Evolutionary conservation across 2,329 filamentous ascomycete species (phyloP), one percentile per base, ranked within the genome.

Genomic region (Purpureocillium lavendulum): DNA sequence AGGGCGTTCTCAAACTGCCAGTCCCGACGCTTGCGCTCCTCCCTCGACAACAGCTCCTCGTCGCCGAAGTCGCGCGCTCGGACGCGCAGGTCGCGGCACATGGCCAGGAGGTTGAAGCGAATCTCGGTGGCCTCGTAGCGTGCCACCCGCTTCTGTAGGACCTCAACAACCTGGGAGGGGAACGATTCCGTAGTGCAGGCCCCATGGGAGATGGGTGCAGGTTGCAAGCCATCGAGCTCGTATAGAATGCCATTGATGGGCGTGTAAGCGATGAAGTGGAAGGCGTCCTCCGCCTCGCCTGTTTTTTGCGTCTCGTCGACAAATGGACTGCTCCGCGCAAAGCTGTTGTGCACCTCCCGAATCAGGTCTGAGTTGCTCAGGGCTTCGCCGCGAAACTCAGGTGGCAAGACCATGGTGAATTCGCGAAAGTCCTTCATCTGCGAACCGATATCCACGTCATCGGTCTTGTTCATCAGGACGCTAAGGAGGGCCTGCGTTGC

Each of bases 1-100:
- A 98, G 69, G 10, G 88, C 84, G 63, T 98, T 98, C 73, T 98
- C 92, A 73, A 92, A 96, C 57, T 80, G 75, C 92, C 92, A 98
- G 47, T 82, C 84, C 42, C 73, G 73, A 38, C 92, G 74, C 76
- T 94, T 95, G 56, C 76, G 72, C 66, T 90, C 78, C 71, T 97
- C 89, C 39, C 82, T 71, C 48, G 78, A 79, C 49, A 97, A 63
- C 61, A 80, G 69, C 56, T 95, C 89, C 33, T 66, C 58, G 63
- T 98, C 92, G 34, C 89, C 89, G 47, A 92, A 77, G 60, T 94
- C 86, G 41, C 74, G 71, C 26, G 90, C 90, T 36, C 78, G 71
- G 34, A 84, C 69, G 33, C 92, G 74, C 57, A 89, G 68, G 65
- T 98, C 92, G 47, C 82, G 73, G 50, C 90, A 86, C 75, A 95